Evolutionary conservation across 2,329 filamentous ascomycete species (phyloP), one percentile per base, ranked within the genome.

Genomic region (Alternaria ventricosa): DNA sequence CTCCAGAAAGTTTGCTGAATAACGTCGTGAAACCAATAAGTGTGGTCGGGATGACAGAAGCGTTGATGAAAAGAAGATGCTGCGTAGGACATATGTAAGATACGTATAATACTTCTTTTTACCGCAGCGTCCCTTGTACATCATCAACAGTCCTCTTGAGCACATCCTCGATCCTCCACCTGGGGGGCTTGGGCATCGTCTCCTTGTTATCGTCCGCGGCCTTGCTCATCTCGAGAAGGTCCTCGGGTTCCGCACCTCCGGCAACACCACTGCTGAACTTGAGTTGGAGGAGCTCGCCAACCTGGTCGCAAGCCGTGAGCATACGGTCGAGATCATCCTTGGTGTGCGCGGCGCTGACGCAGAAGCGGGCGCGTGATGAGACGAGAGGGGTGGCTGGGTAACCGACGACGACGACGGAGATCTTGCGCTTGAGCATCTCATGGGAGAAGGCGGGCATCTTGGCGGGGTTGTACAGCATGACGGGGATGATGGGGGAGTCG

Each of bases 361-460:
- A 99, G 88, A 99, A 97, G 51, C 96, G 92, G 55, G 93, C 96
- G 68, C 96, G 92, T 20, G 95, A 97, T 66, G 92, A 96, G 72
- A 98, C 96, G 49, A 99, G 87, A 1, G 96, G 96, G 3, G 96
- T 99, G 9, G 95, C 96, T 6, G 96, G 96, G 79, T 99, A 99
- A 56, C 95, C 96, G 65, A 99, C 96, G 49, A 99, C 93, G 43
- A 99, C 96, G 55, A 98, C 93, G 0, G 95, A 96, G 72, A 99
- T 98, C 82, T 97, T 98, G 77, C 96, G 93, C 83, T 92, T 93
- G 64, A 98, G 88, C 96, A 99, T 98, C 81, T 98, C 96, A 79
- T 97, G 96, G 54, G 94, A 97, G 82, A 99, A 99, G 63, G 96
- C 95, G 5, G 95, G 92, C 86, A 99, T 97, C 84, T 99, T 99